Percentiles rank a stretch among this genome's conserved stretches.
Conservation (phyloP, 495 filamentous ascomycete genomes). For the Venustampulla echinocandica region DNA sequence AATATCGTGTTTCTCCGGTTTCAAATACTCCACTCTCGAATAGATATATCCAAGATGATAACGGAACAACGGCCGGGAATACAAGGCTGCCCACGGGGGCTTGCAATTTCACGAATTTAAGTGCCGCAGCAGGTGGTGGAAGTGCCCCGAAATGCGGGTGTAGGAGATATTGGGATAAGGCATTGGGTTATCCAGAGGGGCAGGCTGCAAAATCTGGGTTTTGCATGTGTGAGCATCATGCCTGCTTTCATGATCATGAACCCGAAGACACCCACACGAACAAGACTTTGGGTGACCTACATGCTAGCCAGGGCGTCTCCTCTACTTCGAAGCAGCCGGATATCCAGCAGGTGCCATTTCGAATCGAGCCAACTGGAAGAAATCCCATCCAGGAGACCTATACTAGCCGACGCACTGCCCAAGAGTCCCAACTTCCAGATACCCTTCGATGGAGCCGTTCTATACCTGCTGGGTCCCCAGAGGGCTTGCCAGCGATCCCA, state of each 20-base stretch:
- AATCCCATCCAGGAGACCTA: conserved; percentile 4
- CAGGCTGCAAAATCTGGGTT: conserved; percentile 30
- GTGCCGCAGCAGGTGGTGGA: conserved; percentile 25
- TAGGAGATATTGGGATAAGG: conserved; percentile 53
- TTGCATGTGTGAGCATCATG: conserved; percentile 67
- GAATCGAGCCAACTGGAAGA: conserved; percentile 4
- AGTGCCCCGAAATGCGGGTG: conserved; percentile 51
- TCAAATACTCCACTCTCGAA: conserved; percentile 39
- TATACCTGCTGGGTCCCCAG: conserved; percentile 29
- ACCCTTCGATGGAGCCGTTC: conserved; percentile 39
- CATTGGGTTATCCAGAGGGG: conserved; percentile 17
- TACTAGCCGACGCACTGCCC: conserved; percentile 9
- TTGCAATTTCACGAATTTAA: conserved; percentile 55
- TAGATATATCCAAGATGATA: conserved; percentile 37
- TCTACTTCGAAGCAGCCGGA: background rate
- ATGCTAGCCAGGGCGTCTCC: conserved; percentile 12
- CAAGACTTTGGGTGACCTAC: background rate
- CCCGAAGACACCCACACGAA: conserved; percentile 23
- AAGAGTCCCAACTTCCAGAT: conserved; percentile 28
- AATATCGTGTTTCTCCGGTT: conserved; percentile 31
- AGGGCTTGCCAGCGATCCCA: conserved; percentile 39
- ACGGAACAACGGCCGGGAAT: conserved; percentile 15
- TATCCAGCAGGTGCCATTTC: conserved; percentile 8
- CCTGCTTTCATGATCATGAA: conserved; percentile 53
- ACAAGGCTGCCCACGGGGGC: conserved; percentile 42